Evolutionary conservation across 2,329 filamentous ascomycete genomes (phyloP).

Genomic region (Talaromyces sp.): DNA sequence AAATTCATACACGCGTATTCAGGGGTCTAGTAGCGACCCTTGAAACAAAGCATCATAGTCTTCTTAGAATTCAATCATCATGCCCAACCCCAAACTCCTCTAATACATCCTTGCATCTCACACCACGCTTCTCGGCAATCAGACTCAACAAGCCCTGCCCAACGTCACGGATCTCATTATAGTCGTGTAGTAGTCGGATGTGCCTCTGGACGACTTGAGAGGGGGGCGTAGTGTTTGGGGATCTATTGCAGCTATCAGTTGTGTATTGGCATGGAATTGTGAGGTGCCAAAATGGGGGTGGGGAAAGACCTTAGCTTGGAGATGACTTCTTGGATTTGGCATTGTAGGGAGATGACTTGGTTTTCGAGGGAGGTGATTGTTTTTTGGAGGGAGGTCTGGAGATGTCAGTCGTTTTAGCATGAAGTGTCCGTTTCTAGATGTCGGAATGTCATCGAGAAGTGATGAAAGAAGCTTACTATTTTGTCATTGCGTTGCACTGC

Average conservation of each 20-base stretch:
- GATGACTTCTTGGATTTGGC: slow-evolving; percentile 33
- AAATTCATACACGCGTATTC: neutral
- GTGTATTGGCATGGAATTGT: neutral
- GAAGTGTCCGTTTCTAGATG: neutral
- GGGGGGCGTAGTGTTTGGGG: slow-evolving; percentile 40
- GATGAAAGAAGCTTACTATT: slow-evolving; percentile 12
- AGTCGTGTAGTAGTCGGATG: slow-evolving; percentile 63
- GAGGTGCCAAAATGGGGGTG: no score
- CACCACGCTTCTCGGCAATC: slow-evolving; percentile 62
- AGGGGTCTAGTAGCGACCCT: neutral
- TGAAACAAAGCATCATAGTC: neutral
- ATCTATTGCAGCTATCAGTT: slow-evolving; percentile 5
- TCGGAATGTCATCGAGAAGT: neutral
- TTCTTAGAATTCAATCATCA: slow-evolving; percentile 30
- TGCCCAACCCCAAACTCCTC: slow-evolving; percentile 39
- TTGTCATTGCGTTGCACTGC: slow-evolving; percentile 19
- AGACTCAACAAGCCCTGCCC: slow-evolving; percentile 64
- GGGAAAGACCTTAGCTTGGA: slow-evolving; percentile 35
- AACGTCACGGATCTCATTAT: slow-evolving; percentile 69
- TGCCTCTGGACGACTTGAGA: slow-evolving; percentile 58
- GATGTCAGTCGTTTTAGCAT: neutral
- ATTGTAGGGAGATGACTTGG: slow-evolving; percentile 42
- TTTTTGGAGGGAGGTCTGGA: slow-evolving; percentile 20
- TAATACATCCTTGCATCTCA: slow-evolving; percentile 48
- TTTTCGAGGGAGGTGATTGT: slow-evolving; percentile 43